phyloP scores from a whole-genome alignment of 192 early-diverging fungal genomes.

The Chytriomyces confervae region DNA sequence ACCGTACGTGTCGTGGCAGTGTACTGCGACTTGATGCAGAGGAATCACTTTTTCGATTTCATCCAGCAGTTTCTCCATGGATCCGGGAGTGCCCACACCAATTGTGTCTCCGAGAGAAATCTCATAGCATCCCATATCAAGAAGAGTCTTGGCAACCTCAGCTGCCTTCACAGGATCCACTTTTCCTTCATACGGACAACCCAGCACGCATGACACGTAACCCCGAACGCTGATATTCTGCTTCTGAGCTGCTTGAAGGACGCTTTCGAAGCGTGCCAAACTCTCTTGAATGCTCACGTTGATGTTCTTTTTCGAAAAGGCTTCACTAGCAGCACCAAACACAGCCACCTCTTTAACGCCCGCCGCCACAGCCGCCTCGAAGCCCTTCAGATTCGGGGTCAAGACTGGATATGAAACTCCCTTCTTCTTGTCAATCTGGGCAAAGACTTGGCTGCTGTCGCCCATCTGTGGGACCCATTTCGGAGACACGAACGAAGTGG shows the following conservation, averaged over 20 bases:
- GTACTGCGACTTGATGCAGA: conserved; percentile 79
- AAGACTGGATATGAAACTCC: conserved; percentile 88
- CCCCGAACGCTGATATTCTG: conserved; percentile 75
- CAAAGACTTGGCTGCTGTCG: conserved; percentile 79
- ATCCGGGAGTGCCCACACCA: conserved; percentile 70
- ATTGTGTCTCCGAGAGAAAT: conserved; percentile 97
- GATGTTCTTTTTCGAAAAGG: conserved; percentile 89
- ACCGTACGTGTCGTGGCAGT: conserved; percentile 98
- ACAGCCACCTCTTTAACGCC: conserved; percentile 89
- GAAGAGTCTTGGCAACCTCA: conserved; percentile 70
- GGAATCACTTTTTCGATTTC: conserved; percentile 74
- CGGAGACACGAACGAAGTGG: conserved; percentile 93
- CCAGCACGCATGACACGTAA: conserved; percentile 90
- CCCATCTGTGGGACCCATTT: conserved; percentile 97
- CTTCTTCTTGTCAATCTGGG: conserved; percentile 62
- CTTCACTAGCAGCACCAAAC: conserved; percentile 87
- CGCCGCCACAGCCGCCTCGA: conserved; percentile 78
- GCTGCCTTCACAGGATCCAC: conserved; percentile 75
- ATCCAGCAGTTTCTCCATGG: conserved; percentile 73
- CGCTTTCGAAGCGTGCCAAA: conserved; percentile 70
- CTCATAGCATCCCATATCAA: conserved; percentile 95
- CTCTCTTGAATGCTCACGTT: conserved; percentile 89
- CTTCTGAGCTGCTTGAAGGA: conserved; percentile 68
- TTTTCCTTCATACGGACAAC: conserved; percentile 91
- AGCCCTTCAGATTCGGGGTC: conserved; percentile 80